Conservation (phyloP, 306 rosid genomes). For the Spatholobus suberectus region DNA sequence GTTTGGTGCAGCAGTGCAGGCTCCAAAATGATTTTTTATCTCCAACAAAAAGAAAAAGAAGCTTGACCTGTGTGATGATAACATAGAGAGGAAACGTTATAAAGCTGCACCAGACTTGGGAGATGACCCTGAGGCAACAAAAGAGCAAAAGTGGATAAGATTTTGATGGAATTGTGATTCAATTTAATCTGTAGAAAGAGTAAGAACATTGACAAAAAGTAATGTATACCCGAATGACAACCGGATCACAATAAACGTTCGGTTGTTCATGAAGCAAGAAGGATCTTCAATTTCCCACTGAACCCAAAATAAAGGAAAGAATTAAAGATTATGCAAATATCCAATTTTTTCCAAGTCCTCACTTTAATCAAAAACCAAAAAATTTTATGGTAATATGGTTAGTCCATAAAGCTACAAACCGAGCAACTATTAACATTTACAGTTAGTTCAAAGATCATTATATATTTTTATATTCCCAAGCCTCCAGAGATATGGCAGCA, state of each 20-base stretch:
- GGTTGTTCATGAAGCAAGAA: slow-evolving; percentile 89
- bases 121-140: slow-evolving; percentile 58
- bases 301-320: slow-evolving; percentile 25
- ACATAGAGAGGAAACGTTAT: slow-evolving; percentile 92
- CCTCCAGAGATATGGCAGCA: background rate
- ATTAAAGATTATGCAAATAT: background rate
- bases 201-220: background rate
- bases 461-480: no score
- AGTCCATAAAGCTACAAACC: background rate
- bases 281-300: slow-evolving; percentile 89
- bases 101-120: slow-evolving; percentile 97
- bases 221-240: slow-evolving; percentile 73
- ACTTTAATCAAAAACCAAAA: background rate
- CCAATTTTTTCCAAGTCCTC: background rate
- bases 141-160: background rate
- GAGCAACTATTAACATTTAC: no score
- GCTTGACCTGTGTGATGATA: slow-evolving; percentile 77
- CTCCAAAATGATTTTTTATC: background rate
- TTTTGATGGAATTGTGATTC: slow-evolving; percentile 9
- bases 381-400: background rate
- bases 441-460: no score
- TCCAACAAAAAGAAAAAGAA: background rate
- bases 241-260: slow-evolving; percentile 61
- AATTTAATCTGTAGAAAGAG: background rate
- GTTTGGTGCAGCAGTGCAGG: background rate